Base-by-base conservation (phyloP, 257 asterid genomes). In the Plectranthus barbatus region DNA sequence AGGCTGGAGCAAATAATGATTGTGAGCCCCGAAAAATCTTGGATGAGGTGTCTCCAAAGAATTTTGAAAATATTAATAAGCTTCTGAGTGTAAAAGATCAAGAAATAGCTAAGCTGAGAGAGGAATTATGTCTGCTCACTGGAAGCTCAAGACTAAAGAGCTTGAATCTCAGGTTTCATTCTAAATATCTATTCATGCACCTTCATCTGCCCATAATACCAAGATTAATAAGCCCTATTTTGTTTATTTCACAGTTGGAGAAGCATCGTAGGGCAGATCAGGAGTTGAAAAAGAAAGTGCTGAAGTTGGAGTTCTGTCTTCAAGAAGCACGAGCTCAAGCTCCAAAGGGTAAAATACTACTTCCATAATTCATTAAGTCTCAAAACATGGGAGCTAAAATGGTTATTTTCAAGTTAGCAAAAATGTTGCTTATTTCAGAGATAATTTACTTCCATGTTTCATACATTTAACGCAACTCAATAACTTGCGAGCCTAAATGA, bases 241-340 rank as follows among this genome's bases (percentile, higher is more conserved):
- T 40, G 62, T 50, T 20, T 57, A 6, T 70, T 41, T 23, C 13
- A 56, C 83, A 86, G 96, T 53, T 91, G 11, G 96, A 91, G 81
- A 91, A 86, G 80, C 98, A 88, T 50, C 94, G 85, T 3, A 84
- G 95, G 73, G 86, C 78, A 19, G 98, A 91, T 76, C 95, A 86
- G 65, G 95, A 91, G 69, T 77, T 91, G 83, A 91, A 86, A 80
- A 91, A 86, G 81, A 81, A 82, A 76, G 90, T 88, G 42, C 66
- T 88, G 57, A 88, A 86, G 67, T 68, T 91, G 69, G 98, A 91
- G 73, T 91, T 88, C 33, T 91, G 98, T 67, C 90, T 91, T 59
- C 96, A 91, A 64, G 96, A 88, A 53, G 91, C 94, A 52, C 88
- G 98, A 49, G 76, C 85, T 70, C 96, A 90, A 76, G 87, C 93